Conservation (phyloP, 495 filamentous ascomycete species). For the Barbatosphaeria neglecta region DNA sequence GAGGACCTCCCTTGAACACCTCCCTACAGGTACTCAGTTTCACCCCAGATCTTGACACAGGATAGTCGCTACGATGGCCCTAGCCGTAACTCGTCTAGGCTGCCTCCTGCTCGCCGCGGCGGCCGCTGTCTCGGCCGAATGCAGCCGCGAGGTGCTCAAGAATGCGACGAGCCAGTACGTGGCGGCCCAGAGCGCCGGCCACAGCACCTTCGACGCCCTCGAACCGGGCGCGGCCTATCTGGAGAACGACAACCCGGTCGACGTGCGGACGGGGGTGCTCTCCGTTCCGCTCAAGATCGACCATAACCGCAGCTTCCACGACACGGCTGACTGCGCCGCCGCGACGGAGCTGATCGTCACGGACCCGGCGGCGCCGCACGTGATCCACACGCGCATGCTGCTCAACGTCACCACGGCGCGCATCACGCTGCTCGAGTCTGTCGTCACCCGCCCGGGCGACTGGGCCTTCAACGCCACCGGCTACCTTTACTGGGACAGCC, state of each 20-base stretch:
- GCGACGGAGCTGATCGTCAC: slow-evolving; percentile 38
- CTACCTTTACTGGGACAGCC: slow-evolving; percentile 27
- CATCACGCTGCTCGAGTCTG: slow-evolving; percentile 25
- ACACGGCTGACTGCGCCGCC: slow-evolving; percentile 34
- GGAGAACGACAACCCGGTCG: slow-evolving; percentile 30
- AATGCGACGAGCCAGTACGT: slow-evolving; percentile 5
- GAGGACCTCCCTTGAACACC: no score
- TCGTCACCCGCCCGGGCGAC: slow-evolving; percentile 30
- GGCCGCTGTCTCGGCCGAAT: background rate
- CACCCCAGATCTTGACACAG: no score
- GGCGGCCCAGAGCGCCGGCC: slow-evolving; percentile 4
- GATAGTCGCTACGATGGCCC: background rate
- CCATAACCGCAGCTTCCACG: slow-evolving; percentile 35
- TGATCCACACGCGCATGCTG: slow-evolving; percentile 36
- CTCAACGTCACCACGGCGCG: slow-evolving; percentile 17
- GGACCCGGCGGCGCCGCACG: slow-evolving; percentile 29
- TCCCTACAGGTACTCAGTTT: no score
- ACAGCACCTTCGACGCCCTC: background rate
- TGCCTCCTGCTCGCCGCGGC: background rate
- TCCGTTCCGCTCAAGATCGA: slow-evolving; percentile 31
- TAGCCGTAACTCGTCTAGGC: background rate
- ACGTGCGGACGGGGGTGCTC: slow-evolving; percentile 28
- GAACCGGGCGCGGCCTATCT: slow-evolving; percentile 10
- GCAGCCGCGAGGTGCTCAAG: background rate
- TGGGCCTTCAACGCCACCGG: slow-evolving; percentile 40